Percentiles rank a stretch among this genome's conserved stretches.
phyloP scores from a whole-genome alignment of 108 stramenopile species.

The Skeletonema tropicum region DNA sequence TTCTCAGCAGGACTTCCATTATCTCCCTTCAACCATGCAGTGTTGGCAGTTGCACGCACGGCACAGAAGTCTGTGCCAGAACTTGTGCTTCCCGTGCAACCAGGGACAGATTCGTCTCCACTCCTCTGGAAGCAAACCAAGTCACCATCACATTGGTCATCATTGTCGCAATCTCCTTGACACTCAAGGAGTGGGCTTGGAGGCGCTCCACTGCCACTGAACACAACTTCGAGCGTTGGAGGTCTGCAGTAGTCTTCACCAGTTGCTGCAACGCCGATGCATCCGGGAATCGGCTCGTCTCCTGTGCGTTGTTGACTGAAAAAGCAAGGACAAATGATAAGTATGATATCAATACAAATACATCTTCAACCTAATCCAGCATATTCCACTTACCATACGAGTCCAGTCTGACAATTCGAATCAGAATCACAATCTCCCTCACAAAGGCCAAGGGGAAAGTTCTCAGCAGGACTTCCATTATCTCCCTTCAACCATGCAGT shows the following conservation, averaged over 20 bases:
- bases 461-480: constrained; percentile 3
- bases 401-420: constrained; percentile 2
- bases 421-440: constrained; percentile 22
- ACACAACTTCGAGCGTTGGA: neutral
- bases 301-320: constrained; percentile 3
- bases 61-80: neutral
- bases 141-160: neutral
- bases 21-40: neutral
- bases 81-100: neutral
- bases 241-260: neutral
- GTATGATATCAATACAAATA: too few species aligned
- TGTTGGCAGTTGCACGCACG: neutral
- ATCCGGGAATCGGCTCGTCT: neutral
- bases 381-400: neutral
- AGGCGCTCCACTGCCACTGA: neutral
- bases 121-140: constrained; percentile 2
- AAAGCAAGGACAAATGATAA: neutral
- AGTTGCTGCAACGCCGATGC: neutral
- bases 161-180: neutral
- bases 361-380: too few species aligned
- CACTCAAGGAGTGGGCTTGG: neutral
- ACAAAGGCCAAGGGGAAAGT: constrained; percentile 20
- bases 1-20: constrained; percentile 1
- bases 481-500: constrained; percentile 8
- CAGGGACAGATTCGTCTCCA: neutral